Evolutionary conservation across 2,329 filamentous ascomycete genomes (phyloP).

Genomic region (Monosporascus sp.): DNA sequence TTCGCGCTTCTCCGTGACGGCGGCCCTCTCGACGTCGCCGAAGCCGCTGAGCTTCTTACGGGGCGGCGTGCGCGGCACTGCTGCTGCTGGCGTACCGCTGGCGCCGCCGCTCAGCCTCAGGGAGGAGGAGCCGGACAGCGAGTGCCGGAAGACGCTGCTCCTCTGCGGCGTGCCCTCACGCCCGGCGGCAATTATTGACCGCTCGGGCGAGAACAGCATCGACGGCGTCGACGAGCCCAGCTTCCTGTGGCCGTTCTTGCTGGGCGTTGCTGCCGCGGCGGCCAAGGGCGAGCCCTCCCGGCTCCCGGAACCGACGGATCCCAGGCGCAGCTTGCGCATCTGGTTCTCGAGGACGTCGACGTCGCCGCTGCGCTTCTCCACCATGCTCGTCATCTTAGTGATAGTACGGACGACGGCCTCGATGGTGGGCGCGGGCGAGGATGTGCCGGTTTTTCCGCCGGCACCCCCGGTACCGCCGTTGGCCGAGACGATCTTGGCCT

Average conservation of each 20-base stretch:
- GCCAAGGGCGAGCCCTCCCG: constrained; percentile 37
- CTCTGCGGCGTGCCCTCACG: constrained; percentile 32
- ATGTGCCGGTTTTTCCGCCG: constrained; percentile 13
- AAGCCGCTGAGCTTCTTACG: constrained; percentile 60
- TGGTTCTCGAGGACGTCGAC: constrained; percentile 86
- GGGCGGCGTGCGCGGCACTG: constrained; percentile 38
- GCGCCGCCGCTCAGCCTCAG: constrained; percentile 22
- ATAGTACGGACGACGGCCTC: constrained; percentile 92
- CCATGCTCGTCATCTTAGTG: constrained; percentile 85
- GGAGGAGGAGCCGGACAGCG: constrained; percentile 37
- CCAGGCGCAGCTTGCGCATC: constrained; percentile 65
- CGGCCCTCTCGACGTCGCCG: constrained; percentile 52
- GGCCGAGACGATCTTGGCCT: constrained; percentile 65
- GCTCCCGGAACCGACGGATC: constrained; percentile 36
- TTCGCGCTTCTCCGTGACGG: constrained; percentile 49
- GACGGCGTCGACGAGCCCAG: constrained; percentile 17
- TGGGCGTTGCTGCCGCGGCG: constrained; percentile 17
- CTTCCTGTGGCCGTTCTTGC: constrained; percentile 13
- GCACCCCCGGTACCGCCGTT: constrained; percentile 41
- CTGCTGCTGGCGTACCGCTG: neutral
- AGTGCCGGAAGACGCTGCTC: constrained; percentile 34
- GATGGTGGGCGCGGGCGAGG: constrained; percentile 62
- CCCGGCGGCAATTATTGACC: constrained; percentile 12
- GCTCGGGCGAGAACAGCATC: constrained; percentile 34
- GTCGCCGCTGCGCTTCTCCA: constrained; percentile 84